These are phyloP conservation scores for Porpolomopsis calyptriformis DNA, from an alignment of 768 basidiomycete species.

Conservation along the genomic window DNA sequence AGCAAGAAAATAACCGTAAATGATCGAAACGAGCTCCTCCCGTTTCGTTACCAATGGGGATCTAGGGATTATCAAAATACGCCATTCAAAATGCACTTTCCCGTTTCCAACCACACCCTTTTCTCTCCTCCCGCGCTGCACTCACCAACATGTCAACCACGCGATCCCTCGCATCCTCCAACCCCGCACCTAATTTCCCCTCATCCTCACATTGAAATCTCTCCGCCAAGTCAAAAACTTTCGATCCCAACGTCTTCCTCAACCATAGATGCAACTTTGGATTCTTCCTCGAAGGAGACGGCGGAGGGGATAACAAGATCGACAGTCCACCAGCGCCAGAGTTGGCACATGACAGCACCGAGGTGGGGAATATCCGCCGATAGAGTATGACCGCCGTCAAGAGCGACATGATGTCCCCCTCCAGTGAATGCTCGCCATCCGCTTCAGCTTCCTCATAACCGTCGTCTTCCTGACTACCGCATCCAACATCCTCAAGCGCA, in stretches of 20 bases:
- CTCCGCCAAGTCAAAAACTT: conserved; percentile 38
- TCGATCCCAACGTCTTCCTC: conserved; percentile 43
- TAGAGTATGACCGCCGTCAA: conserved; percentile 53
- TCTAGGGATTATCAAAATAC: too few relatives aligned
- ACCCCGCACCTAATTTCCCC: conserved; percentile 3
- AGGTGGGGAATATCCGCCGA: conserved; percentile 43
- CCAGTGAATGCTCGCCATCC: conserved; percentile 19
- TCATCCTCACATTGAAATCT: conserved; percentile 12
- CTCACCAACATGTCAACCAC: conserved; percentile 62
- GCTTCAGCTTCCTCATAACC: conserved; percentile 16
- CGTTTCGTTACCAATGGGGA: too few relatives aligned
- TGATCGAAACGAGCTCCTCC: too few relatives aligned
- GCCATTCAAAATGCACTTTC: neutral
- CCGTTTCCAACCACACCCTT: neutral
- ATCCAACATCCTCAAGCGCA: conserved; percentile 18
- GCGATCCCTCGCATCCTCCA: conserved; percentile 71
- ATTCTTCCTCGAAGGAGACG: conserved; percentile 39
- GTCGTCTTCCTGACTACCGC: conserved; percentile 10
- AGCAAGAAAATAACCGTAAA: too few relatives aligned
- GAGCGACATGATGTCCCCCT: conserved; percentile 41
- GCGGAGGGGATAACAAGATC: conserved; percentile 48
- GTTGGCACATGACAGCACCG: conserved; percentile 4
- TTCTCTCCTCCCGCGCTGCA: conserved; percentile 21
- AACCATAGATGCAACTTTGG: conserved; percentile 34
- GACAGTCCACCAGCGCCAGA: conserved; percentile 16